Evolutionary conservation across 768 basidiomycete species (phyloP).

Genomic region (Coprinopsis sp.): DNA sequence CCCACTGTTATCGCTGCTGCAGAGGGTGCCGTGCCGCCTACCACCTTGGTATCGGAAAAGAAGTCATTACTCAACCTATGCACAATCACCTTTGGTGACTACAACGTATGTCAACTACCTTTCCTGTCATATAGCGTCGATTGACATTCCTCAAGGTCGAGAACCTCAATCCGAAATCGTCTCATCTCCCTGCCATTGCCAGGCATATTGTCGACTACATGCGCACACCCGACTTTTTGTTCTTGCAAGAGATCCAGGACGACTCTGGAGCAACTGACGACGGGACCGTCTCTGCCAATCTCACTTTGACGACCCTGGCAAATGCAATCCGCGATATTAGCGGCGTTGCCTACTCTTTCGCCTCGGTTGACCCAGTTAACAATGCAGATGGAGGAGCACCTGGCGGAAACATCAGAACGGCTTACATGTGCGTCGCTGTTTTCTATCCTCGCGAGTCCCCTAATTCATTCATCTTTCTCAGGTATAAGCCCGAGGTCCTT

Average conservation of each 20-base stretch:
- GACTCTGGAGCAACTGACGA: constrained; percentile 49
- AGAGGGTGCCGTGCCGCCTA: constrained; percentile 29
- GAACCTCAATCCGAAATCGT: constrained; percentile 48
- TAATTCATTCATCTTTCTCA: constrained; percentile 8
- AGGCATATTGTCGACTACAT: constrained; percentile 48
- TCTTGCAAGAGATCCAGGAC: constrained; percentile 63
- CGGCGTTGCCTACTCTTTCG: constrained; percentile 42
- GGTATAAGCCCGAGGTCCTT: constrained; percentile 48
- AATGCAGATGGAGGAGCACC: constrained; percentile 55
- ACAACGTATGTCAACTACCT: constrained; percentile 39
- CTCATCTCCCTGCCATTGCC: constrained; percentile 45
- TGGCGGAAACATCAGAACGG: constrained; percentile 61
- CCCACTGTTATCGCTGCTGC: constrained; percentile 41
- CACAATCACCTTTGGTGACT: constrained; percentile 51
- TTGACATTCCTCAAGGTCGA: constrained; percentile 32
- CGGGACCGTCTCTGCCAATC: constrained; percentile 48
- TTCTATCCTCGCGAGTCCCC: neutral
- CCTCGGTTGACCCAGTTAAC: constrained; percentile 48
- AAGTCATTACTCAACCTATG: constrained; percentile 28
- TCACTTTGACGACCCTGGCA: constrained; percentile 46
- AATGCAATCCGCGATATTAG: constrained; percentile 42
- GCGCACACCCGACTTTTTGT: constrained; percentile 51
- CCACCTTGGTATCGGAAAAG: constrained; percentile 32
- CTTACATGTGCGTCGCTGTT: constrained; percentile 40
- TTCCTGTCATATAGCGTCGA: neutral